A percentile compares a stretch with the other conserved stretches of the same genome.
These are phyloP conservation scores for Lupinus albus DNA, from an alignment of 306 rosid species.

Conservation along the genomic window DNA sequence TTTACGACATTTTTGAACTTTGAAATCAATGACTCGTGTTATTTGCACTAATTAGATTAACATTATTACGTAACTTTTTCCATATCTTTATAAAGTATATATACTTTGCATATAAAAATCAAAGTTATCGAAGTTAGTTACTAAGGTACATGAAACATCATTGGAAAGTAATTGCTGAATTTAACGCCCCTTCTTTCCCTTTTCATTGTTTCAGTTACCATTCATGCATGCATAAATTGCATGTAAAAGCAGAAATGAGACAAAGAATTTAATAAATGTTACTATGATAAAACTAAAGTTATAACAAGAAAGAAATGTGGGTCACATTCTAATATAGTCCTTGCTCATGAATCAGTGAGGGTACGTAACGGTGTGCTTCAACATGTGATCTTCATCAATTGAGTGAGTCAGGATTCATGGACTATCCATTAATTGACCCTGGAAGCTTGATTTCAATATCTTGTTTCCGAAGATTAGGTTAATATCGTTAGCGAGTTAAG, in stretches of 20 bases:
- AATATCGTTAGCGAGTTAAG: no score
- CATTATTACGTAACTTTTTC: no score
- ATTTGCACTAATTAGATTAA: no score
- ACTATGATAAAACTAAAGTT: conserved; percentile 29
- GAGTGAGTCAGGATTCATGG: conserved; percentile 47
- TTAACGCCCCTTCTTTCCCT: not conserved
- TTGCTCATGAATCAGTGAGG: conserved; percentile 41
- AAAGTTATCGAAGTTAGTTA: no score
- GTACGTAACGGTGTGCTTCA: conserved; percentile 46
- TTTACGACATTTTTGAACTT: no score
- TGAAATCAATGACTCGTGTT: no score
- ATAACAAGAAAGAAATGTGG: conserved; percentile 38
- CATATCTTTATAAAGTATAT: no score
- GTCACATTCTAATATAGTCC: conserved; percentile 50
- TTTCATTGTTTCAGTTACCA: conserved; percentile 38
- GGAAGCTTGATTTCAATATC: conserved; percentile 45
- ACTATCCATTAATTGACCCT: conserved; percentile 47
- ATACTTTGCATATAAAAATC: no score
- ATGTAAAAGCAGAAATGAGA: conserved; percentile 23
- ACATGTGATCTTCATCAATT: conserved; percentile 60
- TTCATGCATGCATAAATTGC: conserved; percentile 9
- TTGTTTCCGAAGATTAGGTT: no score
- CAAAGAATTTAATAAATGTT: conserved; percentile 25
- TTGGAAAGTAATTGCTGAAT: conserved; percentile 39
- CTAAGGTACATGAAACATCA: no score